phyloP scores from a whole-genome alignment of 768 basidiomycete genomes.

The Baorangia bicolor region DNA sequence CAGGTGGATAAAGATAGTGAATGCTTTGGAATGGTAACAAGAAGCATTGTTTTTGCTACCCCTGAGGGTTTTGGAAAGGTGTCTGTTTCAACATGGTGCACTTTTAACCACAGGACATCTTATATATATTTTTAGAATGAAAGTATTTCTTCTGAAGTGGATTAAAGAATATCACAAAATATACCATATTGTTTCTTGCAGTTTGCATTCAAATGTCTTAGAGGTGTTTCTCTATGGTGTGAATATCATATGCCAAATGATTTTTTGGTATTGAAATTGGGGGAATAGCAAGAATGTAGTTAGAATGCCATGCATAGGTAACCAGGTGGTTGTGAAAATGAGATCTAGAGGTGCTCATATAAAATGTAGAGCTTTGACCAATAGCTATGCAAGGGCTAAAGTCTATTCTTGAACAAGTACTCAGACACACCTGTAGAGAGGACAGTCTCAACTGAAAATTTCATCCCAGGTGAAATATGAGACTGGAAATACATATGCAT shows the following conservation, averaged over 20 bases:
- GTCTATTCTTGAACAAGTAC: too few relatives aligned
- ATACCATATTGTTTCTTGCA: neutral
- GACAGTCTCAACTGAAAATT: neutral
- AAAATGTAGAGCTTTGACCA: neutral
- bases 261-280: neutral
- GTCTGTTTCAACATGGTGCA: neutral
- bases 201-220: neutral
- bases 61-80: neutral
- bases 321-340: neutral
- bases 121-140: slow-evolving; percentile 1
- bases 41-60: slow-evolving; percentile 7
- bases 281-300: too few relatives aligned
- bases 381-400: neutral
- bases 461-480: neutral
- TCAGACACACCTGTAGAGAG: neutral
- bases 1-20: neutral
- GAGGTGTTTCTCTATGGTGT: neutral
- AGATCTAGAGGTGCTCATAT: neutral
- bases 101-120: neutral
- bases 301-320: too few relatives aligned
- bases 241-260: neutral
- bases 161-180: neutral
- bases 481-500: too few relatives aligned
- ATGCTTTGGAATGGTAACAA: neutral
- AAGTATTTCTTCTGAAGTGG: neutral